Conservation (phyloP, 2,329 filamentous ascomycete genomes). For the Onygena corvina region DNA sequence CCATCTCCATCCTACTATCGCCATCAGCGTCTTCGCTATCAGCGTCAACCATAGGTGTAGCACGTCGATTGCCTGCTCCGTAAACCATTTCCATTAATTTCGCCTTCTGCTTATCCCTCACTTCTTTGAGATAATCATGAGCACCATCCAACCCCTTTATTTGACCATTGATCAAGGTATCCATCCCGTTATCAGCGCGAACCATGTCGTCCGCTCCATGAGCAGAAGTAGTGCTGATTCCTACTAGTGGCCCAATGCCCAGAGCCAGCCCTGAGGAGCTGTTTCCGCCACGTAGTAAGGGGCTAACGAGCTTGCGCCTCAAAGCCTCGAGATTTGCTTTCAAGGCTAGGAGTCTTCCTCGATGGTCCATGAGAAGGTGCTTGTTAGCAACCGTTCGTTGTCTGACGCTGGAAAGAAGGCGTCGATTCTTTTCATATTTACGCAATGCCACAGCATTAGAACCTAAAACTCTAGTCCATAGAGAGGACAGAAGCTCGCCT, state of each 20-base stretch:
- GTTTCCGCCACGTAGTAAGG: slow-evolving; percentile 57
- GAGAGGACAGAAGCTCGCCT: slow-evolving; percentile 64
- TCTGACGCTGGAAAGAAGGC: slow-evolving; percentile 64
- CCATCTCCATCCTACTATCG: slow-evolving; percentile 6
- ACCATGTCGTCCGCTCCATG: slow-evolving; percentile 35
- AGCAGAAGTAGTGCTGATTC: slow-evolving; percentile 19
- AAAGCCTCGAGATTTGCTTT: slow-evolving; percentile 81
- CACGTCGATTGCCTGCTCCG: slow-evolving; percentile 35
- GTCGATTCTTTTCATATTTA: slow-evolving; percentile 85
- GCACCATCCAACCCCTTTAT: slow-evolving; percentile 71
- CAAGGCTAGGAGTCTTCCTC: slow-evolving; percentile 67
- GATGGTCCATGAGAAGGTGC: slow-evolving; percentile 72
- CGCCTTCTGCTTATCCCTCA: slow-evolving; percentile 67
- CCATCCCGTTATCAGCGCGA: slow-evolving; percentile 47
- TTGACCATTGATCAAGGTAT: slow-evolving; percentile 60
- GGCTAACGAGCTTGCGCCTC: slow-evolving; percentile 68
- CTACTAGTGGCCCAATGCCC: slow-evolving; percentile 14
- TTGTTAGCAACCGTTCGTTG: slow-evolving; percentile 80
- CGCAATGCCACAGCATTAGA: slow-evolving; percentile 60
- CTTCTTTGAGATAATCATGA: slow-evolving; percentile 61
- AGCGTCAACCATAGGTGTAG: background rate
- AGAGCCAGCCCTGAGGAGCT: slow-evolving; percentile 37
- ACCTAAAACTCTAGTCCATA: slow-evolving; percentile 79
- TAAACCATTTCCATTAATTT: slow-evolving; percentile 73
- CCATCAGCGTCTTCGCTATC: background rate